Base-by-base conservation (phyloP, 352 stramenopile species). In the Phytophthora hibernalis region DNA sequence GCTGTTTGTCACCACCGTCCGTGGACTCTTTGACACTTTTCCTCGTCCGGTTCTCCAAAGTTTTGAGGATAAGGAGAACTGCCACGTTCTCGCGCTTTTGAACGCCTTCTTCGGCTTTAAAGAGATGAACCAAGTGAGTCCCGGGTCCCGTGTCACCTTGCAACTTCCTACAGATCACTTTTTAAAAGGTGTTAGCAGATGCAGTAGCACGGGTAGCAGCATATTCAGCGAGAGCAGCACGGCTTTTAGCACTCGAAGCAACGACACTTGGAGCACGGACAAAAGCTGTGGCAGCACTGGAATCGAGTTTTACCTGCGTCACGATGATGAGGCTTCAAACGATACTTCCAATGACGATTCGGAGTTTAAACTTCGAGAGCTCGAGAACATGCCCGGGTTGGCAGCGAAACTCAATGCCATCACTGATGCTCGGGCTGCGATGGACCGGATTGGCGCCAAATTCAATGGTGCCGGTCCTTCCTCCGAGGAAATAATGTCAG, bases 11-110 rank as follows among this genome's bases (percentile, higher is more conserved):
- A 21, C 65, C 5, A 67, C 68, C 15, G 43, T 89, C 5, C 67
- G 74, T 42, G 68, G 70, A 16, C 83, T 86, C 47, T 90, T 90
- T 43, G 71, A 72, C 33, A 77, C 75, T 2, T 89, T 83, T 28
- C 75, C 82, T 9, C 75, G 64, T 7, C 43, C 69, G 15, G 82
- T 89, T n/a, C 66, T 91, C 18, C 64, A 84, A 54, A 66, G 53
- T 4, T 44, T 87, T 12, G 80, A 84, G 33, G 53, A 50, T 15
- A 58, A 60, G 20, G 65, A 83, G 44, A 80, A 60, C 24, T 91
- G 82, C 35, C 58, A 71, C 20, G 81, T 89, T 8, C 65, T 90
- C 38, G 65, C 53, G 11, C 21, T 78, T 22, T 61, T 90, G 44
- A 69, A 72, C 9, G 28, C 13, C 2, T 90, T 90, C 50, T 79